phyloP scores from a whole-genome alignment of 108 stramenopile genomes.

The Cyclotella choctawhatcheeana region DNA sequence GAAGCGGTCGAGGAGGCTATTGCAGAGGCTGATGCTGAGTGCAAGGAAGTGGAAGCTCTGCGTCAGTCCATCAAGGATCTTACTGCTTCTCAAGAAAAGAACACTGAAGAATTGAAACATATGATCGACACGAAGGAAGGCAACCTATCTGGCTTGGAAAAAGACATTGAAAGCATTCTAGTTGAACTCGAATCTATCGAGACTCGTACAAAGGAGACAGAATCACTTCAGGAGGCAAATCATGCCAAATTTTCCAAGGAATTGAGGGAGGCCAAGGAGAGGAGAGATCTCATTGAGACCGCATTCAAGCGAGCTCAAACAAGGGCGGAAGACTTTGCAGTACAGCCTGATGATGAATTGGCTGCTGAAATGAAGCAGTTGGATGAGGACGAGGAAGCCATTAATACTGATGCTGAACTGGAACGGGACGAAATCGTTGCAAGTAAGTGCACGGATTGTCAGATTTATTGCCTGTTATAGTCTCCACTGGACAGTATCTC shows the following conservation, averaged over 20 bases:
- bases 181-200: slow-evolving; percentile 26
- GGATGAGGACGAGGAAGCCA: slow-evolving; percentile 37
- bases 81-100: slow-evolving; percentile 37
- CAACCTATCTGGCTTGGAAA: slow-evolving; percentile 28
- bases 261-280: slow-evolving; percentile 34
- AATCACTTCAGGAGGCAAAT: background rate
- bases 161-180: slow-evolving; percentile 29
- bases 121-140: slow-evolving; percentile 17
- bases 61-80: slow-evolving; percentile 42
- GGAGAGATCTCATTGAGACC: slow-evolving; percentile 24
- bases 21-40: slow-evolving; percentile 32
- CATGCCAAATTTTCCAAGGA: slow-evolving; percentile 24
- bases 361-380: slow-evolving; percentile 44
- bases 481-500: too few relatives aligned
- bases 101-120: slow-evolving; percentile 27
- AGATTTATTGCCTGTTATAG: too few relatives aligned
- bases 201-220: slow-evolving; percentile 3
- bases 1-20: slow-evolving; percentile 22
- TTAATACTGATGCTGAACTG: slow-evolving; percentile 35
- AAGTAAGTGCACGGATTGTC: too few relatives aligned
- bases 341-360: slow-evolving; percentile 43
- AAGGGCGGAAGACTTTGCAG: slow-evolving; percentile 32
- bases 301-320: slow-evolving; percentile 42
- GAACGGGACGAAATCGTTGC: slow-evolving; percentile 30
- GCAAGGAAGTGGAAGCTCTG: slow-evolving; percentile 37